Evolutionary conservation across 768 basidiomycete species (phyloP), one percentile per base, ranked within the genome.

Genomic region (Rhodotorula toruloides): DNA sequence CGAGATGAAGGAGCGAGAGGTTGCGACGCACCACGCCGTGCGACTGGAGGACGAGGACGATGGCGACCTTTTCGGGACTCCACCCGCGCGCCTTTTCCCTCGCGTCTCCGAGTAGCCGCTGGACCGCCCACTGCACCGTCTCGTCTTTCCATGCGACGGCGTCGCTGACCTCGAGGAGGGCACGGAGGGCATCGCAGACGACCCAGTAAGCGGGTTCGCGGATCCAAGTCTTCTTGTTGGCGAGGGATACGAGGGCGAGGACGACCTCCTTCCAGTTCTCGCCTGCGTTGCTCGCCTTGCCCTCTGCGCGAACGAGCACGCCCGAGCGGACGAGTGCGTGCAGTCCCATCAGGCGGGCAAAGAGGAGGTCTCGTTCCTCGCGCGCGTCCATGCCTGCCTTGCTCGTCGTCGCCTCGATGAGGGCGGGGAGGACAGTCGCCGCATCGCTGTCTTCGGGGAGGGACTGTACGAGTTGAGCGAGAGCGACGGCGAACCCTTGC

Each of bases 401-500:
- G 8, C 82, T 80, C 76, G 88, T 85, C 22, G 89, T 86, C 63
- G 83, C 81, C 59, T 89, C 85, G 46, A 86, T 74, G 47, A 96
- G 80, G 43, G 96, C 81, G n/a, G 83, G 81, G 25, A 91, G 74
- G 48, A 96, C 86, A 72, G 91, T 17, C 14, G 22, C 19, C 7
- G 68, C 63, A 88, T 0, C 83, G 75, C 25, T 17, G 7, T 74
- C 87, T 86, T 21, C 89, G 86, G 53, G 96, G 82, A 37, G 89
- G 90, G 68, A 85, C 80, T 72, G 91, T 81, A 77, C 84, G 74
- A 94, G 93, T 82, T 96, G 93, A 0, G 94, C 91, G 71, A 99
- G 80, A 39, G 92, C 91, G 49, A 99, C 94, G 14, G 92, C 91
- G 76, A 97, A 99, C 25, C 94, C 94, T 43, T 97, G 80, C 71